Percentiles rank a stretch among this genome's conserved stretches.
phyloP scores from a whole-genome alignment of 2,329 filamentous ascomycete genomes.

The Cylindrodendrum hubeiense region DNA sequence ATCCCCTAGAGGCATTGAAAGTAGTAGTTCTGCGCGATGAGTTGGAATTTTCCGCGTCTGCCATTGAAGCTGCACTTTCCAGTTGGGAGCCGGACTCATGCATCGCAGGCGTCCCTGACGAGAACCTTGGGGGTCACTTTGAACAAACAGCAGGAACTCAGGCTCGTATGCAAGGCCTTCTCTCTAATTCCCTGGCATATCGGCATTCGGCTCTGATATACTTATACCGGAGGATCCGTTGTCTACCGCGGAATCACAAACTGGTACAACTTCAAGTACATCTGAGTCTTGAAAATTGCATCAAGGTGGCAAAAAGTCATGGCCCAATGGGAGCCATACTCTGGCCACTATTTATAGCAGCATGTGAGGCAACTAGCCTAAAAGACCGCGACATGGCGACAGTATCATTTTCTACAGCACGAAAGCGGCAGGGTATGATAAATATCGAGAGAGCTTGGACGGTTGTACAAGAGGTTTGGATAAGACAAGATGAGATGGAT shows the following conservation, averaged over 20 bases:
- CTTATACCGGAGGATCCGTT: background rate
- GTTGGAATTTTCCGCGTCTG: background rate
- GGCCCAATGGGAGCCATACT: background rate
- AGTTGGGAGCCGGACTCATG: background rate
- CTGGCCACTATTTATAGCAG: background rate
- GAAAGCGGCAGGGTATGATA: background rate
- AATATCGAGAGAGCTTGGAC: background rate
- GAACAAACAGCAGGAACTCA: background rate
- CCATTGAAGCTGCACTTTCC: background rate
- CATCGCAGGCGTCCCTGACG: background rate
- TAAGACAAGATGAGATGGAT: background rate
- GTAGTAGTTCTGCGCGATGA: background rate
- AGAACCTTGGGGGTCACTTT: background rate
- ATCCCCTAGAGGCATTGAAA: background rate
- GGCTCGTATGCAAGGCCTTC: background rate
- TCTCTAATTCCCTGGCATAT: background rate
- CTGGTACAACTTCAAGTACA: background rate
- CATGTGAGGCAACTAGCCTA: background rate
- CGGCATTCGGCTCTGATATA: background rate
- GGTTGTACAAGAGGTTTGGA: background rate
- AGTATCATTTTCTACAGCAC: background rate
- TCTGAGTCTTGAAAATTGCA: background rate
- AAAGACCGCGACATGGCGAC: background rate
- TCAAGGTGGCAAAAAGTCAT: background rate
- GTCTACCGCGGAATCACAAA: background rate